phyloP scores from a whole-genome alignment of 2,329 filamentous ascomycete species.

The Colletotrichum zoysiae region DNA sequence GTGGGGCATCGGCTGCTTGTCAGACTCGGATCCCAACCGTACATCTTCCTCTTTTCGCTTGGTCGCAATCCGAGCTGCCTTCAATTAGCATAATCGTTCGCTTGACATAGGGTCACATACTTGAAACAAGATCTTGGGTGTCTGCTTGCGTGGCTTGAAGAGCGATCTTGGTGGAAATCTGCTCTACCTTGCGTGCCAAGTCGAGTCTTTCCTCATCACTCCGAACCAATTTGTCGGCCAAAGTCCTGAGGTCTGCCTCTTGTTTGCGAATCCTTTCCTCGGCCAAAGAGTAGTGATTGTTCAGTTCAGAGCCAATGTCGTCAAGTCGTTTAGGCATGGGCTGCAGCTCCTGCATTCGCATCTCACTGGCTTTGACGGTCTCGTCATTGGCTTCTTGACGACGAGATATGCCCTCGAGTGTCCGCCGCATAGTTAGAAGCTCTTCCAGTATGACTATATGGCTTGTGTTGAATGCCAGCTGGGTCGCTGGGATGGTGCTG shows the following conservation, averaged over 20 bases:
- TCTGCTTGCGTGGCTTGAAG: conserved; percentile 9
- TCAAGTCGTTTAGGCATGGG: conserved; percentile 18
- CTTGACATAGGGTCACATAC: not conserved
- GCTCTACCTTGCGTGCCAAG: conserved; percentile 11
- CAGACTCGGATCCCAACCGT: not conserved
- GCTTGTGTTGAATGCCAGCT: conserved; percentile 13
- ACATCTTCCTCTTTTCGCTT: not conserved
- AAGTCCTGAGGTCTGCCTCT: conserved; percentile 1
- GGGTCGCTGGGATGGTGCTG: conserved; percentile 6
- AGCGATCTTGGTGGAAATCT: not conserved
- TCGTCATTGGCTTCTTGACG: conserved; percentile 8
- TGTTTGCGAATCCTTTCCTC: conserved; percentile 15
- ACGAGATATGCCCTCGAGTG: conserved; percentile 8
- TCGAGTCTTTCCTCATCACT: conserved; percentile 4
- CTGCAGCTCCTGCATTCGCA: conserved; percentile 11
- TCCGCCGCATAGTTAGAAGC: conserved; percentile 10
- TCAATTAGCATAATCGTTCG: not conserved
- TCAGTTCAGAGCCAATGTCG: conserved; percentile 17
- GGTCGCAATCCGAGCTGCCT: not conserved
- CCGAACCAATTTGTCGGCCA: conserved; percentile 7
- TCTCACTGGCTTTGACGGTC: conserved; percentile 7
- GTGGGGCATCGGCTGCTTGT: not conserved
- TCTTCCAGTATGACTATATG: conserved; percentile 10
- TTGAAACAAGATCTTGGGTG: not conserved
- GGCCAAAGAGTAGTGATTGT: not conserved